A percentile compares a stretch with the other conserved stretches of the same genome.
Evolutionary conservation across 116 monocot genomes (phyloP).

Genomic region (Posidonia oceanica): DNA sequence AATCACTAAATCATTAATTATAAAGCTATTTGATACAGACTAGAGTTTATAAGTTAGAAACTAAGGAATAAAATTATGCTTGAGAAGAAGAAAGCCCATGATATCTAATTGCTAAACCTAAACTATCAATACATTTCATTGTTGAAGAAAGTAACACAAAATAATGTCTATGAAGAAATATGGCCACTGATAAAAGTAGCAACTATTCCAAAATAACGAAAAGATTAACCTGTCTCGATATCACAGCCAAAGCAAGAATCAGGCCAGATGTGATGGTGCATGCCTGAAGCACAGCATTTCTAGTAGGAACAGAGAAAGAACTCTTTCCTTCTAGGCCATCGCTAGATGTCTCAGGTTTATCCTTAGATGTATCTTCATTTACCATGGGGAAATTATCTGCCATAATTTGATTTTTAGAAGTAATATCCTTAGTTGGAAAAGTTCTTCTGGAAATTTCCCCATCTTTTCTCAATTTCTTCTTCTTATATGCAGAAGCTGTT

Average conservation of each 20-base stretch:
- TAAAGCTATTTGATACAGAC: no score
- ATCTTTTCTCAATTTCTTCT: conserved; percentile 21
- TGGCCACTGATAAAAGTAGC: no score
- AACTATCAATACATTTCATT: no score
- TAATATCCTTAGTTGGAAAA: conserved; percentile 5
- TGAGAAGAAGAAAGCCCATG: no score
- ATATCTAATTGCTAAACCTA: no score
- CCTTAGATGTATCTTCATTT: conserved; percentile 8
- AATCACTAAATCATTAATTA: no score
- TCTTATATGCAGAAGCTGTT: conserved; percentile 32
- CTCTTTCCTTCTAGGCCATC: conserved; percentile 8
- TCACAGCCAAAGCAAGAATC: conserved; percentile 35
- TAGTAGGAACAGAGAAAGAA: conserved; percentile 23
- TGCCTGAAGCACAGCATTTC: conserved; percentile 64
- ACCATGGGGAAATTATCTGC: conserved; percentile 4
- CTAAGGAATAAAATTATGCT: no score
- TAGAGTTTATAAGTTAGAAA: no score
- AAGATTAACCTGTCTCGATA: conserved; percentile 48
- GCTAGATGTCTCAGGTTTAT: conserved; percentile 5
- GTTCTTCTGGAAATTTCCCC: conserved; percentile 12
- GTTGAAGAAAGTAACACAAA: neutral
- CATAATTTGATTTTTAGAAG: conserved; percentile 6
- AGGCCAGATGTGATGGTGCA: conserved; percentile 52
- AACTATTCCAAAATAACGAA: neutral
- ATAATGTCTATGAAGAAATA: no score